Percentiles rank a stretch among this genome's conserved stretches.
These are phyloP conservation scores for Haemoproteus tartakovskyi DNA, from an alignment of 169 alveolate species.

Conservation along the genomic window DNA sequence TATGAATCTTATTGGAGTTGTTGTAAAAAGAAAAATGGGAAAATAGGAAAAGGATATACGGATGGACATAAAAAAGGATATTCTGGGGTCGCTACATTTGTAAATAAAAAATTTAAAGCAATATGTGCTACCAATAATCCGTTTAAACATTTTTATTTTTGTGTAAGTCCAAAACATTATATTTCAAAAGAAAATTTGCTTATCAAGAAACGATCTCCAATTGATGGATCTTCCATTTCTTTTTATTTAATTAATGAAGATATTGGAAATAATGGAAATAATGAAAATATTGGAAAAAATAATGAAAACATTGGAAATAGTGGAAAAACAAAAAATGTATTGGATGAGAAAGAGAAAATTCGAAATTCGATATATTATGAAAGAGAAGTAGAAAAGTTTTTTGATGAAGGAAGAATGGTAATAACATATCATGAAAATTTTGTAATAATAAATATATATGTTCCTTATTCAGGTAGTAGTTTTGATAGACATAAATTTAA, in stretches of 20 bases:
- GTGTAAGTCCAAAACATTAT: neutral
- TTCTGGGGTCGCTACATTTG: constrained; percentile 54
- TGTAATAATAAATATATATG: constrained; percentile 58
- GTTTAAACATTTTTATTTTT: constrained; percentile 32
- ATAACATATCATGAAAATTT: constrained; percentile 44
- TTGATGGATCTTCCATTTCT: constrained; percentile 22
- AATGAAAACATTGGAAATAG: neutral
- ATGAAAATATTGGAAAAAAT: neutral
- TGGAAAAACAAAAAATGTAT: neutral
- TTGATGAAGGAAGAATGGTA: constrained; percentile 62
- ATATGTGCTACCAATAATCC: constrained; percentile 25
- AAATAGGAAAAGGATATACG: too few relatives aligned
- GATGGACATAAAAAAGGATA: too few relatives aligned
- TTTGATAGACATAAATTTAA: constrained; percentile 55
- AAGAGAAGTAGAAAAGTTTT: neutral
- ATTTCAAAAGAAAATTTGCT: constrained; percentile 2
- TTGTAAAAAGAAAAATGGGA: constrained; percentile 9
- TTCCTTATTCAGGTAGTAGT: constrained; percentile 61
- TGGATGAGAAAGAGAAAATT: too few relatives aligned
- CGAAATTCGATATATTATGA: too few relatives aligned
- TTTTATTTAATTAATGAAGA: constrained; percentile 1
- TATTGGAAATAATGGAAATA: neutral
- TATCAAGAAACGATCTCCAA: constrained; percentile 1
- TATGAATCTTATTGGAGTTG: constrained; percentile 57
- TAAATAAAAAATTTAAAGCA: constrained; percentile 4